Percentiles rank a stretch among this genome's conserved stretches.
These are phyloP conservation scores for Rhizomucor miehei DNA, from an alignment of 371 early-diverging fungal genomes.

Conservation along the genomic window DNA sequence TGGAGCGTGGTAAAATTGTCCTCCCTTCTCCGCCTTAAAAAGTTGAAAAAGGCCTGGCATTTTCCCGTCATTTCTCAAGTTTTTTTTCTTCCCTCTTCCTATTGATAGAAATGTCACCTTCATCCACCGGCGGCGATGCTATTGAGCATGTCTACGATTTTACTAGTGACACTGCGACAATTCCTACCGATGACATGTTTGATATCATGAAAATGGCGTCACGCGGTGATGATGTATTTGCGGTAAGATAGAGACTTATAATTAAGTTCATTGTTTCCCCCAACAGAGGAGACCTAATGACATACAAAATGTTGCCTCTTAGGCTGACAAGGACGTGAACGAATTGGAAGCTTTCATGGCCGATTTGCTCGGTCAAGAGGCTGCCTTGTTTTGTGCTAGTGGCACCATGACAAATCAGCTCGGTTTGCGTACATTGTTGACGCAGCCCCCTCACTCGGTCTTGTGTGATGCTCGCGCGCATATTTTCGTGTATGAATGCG, in stretches of 20 bases:
- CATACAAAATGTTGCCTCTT: neutral
- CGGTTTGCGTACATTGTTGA: slow-evolving; percentile 32
- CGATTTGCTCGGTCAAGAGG: slow-evolving; percentile 73
- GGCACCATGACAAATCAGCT: slow-evolving; percentile 23
- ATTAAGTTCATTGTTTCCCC: neutral
- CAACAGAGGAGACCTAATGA: neutral
- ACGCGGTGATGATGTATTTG: slow-evolving; percentile 87
- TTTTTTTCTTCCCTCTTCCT: too few relatives aligned
- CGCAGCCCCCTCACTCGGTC: slow-evolving; percentile 78
- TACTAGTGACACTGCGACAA: slow-evolving; percentile 75
- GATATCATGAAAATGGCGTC: slow-evolving; percentile 71
- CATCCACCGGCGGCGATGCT: too few relatives aligned
- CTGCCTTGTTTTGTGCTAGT: slow-evolving; percentile 76
- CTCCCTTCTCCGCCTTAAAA: too few relatives aligned
- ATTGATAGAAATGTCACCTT: too few relatives aligned
- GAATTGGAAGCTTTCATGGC: slow-evolving; percentile 70
- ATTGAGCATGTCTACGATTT: slow-evolving; percentile 36
- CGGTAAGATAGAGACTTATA: slow-evolving; percentile 31
- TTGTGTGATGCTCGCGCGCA: slow-evolving; percentile 80
- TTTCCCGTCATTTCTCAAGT: too few relatives aligned
- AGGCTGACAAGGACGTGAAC: slow-evolving; percentile 30
- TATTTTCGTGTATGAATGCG: slow-evolving; percentile 75
- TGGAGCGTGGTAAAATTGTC: too few relatives aligned
- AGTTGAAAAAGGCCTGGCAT: too few relatives aligned
- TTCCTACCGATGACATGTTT: slow-evolving; percentile 82